Percentiles rank a stretch among this genome's conserved stretches.
Evolutionary conservation across 352 stramenopile genomes (phyloP).

Genomic region (Pythium insidiosum): DNA sequence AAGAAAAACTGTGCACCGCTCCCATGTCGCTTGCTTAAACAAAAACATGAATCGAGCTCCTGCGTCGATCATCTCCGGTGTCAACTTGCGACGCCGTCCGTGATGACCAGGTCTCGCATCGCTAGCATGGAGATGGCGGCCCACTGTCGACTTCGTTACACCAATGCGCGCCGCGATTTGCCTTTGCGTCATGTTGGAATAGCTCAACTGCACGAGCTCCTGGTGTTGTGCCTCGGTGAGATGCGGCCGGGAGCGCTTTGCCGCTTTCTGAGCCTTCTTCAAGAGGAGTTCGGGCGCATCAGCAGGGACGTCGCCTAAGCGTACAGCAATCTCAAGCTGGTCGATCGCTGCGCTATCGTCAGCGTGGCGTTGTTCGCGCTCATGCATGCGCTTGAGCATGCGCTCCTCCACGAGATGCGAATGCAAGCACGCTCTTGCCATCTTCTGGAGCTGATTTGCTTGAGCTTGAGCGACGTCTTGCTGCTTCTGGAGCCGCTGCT

Average conservation of each 20-base stretch:
- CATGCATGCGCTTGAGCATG: not conserved
- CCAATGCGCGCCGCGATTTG: not conserved
- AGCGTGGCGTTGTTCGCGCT: not conserved
- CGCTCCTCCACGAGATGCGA: not conserved
- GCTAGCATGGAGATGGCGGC: not conserved
- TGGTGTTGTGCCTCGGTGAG: not conserved
- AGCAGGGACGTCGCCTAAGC: not conserved
- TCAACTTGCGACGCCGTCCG: not conserved
- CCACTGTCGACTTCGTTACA: not conserved
- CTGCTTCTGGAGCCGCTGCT: too few relatives aligned
- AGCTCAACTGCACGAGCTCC: not conserved
- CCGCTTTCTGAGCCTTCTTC: not conserved
- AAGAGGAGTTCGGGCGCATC: not conserved
- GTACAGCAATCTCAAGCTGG: not conserved
- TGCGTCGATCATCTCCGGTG: not conserved
- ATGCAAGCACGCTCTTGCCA: not conserved
- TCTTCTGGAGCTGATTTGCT: not conserved
- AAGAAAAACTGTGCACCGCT: not conserved
- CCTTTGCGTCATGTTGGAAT: not conserved
- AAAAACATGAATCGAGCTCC: not conserved
- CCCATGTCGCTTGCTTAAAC: not conserved
- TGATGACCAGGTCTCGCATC: not conserved
- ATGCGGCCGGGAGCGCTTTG: not conserved
- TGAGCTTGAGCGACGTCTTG: too few relatives aligned
- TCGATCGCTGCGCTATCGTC: not conserved